phyloP scores from a whole-genome alignment of 2,329 filamentous ascomycete genomes.

The Colletotrichum sp. region DNA sequence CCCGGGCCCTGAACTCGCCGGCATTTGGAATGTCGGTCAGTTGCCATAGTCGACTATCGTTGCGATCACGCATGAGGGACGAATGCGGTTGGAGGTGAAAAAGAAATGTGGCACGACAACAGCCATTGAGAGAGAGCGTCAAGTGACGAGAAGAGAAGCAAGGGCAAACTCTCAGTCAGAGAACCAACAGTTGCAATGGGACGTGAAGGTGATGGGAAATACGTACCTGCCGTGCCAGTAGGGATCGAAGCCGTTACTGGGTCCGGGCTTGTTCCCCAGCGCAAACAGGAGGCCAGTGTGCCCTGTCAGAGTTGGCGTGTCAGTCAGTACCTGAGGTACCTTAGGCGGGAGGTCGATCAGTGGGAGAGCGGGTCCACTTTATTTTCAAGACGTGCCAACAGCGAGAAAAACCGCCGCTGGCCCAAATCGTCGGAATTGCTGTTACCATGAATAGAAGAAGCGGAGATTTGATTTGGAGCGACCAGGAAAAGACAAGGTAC shows the following conservation, averaged over 20 bases:
- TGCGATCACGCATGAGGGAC: not conserved
- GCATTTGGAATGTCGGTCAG: not conserved
- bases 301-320: conserved; percentile 1
- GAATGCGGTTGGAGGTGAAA: not conserved
- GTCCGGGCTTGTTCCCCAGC: not conserved
- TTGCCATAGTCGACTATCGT: not conserved
- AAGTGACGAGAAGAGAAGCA: not conserved
- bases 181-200: not conserved
- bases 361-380: not conserved
- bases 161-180: not conserved
- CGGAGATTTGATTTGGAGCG: not conserved
- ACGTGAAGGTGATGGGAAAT: not conserved
- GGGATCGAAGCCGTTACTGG: conserved; percentile 1
- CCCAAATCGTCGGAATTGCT: not conserved
- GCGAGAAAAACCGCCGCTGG: not conserved
- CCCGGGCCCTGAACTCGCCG: not conserved
- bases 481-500: not conserved
- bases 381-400: not conserved
- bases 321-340: not conserved
- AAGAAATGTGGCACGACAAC: not conserved
- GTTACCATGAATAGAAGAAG: not conserved
- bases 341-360: not conserved
- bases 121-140: not conserved
- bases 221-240: conserved; percentile 5
- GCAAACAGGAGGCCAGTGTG: not conserved